Base-by-base conservation (phyloP, 768 basidiomycete species). In the Auricularia auricula-judae region DNA sequence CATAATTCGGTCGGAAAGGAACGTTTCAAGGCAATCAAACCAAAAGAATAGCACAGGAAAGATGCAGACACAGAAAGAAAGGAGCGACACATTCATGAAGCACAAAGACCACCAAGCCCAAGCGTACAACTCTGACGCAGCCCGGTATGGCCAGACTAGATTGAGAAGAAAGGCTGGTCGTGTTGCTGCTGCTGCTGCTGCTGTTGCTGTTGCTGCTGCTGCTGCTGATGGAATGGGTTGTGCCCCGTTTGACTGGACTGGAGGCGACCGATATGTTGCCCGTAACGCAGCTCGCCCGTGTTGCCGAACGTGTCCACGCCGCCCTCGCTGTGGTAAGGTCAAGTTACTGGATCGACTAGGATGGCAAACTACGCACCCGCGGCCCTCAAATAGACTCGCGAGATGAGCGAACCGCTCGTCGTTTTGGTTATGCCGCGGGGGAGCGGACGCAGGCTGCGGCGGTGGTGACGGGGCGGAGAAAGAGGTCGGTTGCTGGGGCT, bases 301-400 rank as follows among this genome's bases (percentile, higher is more conserved):
- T 98, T 99, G 62, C 96, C 96, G 72, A 98, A 98, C 63, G 96
- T 96, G 76, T 99, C 97, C 72, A 89, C 79, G 1, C 97, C 96
- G 69, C 91, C 93, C 64, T 97, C 95, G 34, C 80, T 74, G 56
- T 10, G 35, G 39, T 14, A 42, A 4, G 39, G 2, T 1, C 4
- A n/a, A 62, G 29, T 29, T 29, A 29, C 29, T 29, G 29, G 29
- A 29, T 65, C 36, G 21, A 44, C 21, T 42, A 62, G 3, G 12
- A 66, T 69, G 16, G 23, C 8, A 42, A 42, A 8, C 7, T 42
- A 4, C 39, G 39, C 39, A 42, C 39, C 39, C 70, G 62, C 88
- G 81, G 71, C 90, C 91, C 4, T 91, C 95, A 67, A 98, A 86
- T 69, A 98, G 75, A 63, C 74, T 78, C 2, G 95, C 94, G 63